Evolutionary conservation across 202 grass and related monocot species (phyloP), one percentile per base, ranked within the genome.

Genomic region (Setaria italica): DNA sequence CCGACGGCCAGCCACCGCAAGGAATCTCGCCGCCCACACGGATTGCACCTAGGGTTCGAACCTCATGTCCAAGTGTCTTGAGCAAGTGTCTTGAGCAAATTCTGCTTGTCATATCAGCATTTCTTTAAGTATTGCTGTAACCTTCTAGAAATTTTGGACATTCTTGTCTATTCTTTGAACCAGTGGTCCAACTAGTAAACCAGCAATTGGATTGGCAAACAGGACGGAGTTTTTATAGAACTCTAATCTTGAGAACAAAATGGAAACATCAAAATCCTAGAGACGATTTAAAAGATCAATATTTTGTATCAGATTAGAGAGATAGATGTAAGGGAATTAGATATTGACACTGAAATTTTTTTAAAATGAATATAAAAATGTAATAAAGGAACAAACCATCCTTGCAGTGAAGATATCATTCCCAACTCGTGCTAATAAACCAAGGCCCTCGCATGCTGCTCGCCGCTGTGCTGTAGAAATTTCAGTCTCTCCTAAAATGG

Each of bases 321-420:
- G 20, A 46, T 46, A 35, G 37, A 35, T 46, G 42, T n/a, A 39
- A 55, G 43, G 46, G 12, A 76, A 76, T 58, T 47, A 62, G 14
- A 71, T 72, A 81, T 77, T 46, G 69, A 58, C 30, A 39, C 41
- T 56, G 19, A 72, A 59, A n/a, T n/a, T 70, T 45, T 71, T 53
- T 65, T 17, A 71, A 5, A 56, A 42, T 11, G 59, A 58, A 80
- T 78, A 58, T 67, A n/a, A 64, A 54, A 41, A 6, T 5, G n/a
- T 60, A 85, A 34, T 33, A 41, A 84, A 55, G 81, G 86, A 49
- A 83, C 89, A 67, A 56, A 97, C 95, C 95, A 98, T 95, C 75
- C 91, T 89, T 79, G 89, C 95, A 25, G 95, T 98, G 71, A 95
- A 95, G 67, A 95, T 80, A 83, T 98, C 95, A 95, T 90, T 98